Conservation (phyloP, 345 rosid genomes). For the Lepidium africanum region DNA sequence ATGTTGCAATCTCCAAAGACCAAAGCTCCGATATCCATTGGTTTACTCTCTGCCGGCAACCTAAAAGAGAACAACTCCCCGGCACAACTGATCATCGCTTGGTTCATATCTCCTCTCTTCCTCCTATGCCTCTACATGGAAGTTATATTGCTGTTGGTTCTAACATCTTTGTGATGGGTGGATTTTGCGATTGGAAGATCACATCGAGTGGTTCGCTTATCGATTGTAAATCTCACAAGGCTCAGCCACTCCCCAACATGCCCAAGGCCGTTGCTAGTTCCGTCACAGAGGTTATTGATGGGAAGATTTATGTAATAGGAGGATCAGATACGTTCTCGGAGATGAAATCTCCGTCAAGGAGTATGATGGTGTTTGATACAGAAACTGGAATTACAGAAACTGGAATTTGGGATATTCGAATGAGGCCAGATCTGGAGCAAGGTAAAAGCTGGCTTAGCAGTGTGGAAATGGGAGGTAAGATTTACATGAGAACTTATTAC, state of each 20-base stretch:
- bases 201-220: slow-evolving; percentile 5
- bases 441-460: slow-evolving; percentile 19
- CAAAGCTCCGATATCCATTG: slow-evolving; percentile 13
- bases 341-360: slow-evolving; percentile 14
- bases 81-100: background rate
- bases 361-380: slow-evolving; percentile 15
- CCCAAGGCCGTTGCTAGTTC: slow-evolving; percentile 16
- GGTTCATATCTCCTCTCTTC: slow-evolving; percentile 9
- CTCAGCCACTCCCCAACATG: background rate
- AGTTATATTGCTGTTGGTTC: slow-evolving; percentile 14
- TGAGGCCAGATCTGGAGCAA: slow-evolving; percentile 11
- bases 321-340: slow-evolving; percentile 3
- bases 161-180: slow-evolving; percentile 12
- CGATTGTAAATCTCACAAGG: slow-evolving; percentile 6
- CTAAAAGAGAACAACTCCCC: background rate
- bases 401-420: background rate
- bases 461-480: slow-evolving; percentile 13
- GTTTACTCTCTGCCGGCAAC: slow-evolving; percentile 7
- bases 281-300: background rate
- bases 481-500: slow-evolving; percentile 16
- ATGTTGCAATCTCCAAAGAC: slow-evolving; percentile 9
- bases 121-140: slow-evolving; percentile 19
- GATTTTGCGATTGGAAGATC: slow-evolving; percentile 14
- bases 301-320: slow-evolving; percentile 18
- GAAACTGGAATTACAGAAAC: background rate